Evolutionary conservation across 2,329 filamentous ascomycete genomes (phyloP).

Genomic region (Colletotrichum lentis): DNA sequence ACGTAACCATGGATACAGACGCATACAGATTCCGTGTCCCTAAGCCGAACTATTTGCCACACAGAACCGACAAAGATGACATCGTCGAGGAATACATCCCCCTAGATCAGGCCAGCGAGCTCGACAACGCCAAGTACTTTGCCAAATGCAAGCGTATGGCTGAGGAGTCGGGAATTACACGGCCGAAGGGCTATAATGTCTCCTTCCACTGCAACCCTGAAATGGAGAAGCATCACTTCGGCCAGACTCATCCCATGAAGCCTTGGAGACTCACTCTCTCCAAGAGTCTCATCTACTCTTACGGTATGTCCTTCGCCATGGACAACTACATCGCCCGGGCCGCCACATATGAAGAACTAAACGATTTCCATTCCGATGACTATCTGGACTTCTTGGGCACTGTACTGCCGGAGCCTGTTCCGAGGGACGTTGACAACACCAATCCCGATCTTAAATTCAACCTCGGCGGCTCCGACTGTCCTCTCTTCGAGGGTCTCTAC

Average conservation of each 20-base stretch:
- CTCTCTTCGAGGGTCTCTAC: constrained; percentile 94
- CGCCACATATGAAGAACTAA: constrained; percentile 87
- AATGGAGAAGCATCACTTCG: constrained; percentile 97
- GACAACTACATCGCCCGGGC: constrained; percentile 87
- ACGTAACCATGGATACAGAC: constrained; percentile 25
- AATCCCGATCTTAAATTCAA: constrained; percentile 79
- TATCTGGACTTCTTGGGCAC: constrained; percentile 89
- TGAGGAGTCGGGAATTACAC: constrained; percentile 73
- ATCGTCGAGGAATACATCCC: constrained; percentile 63
- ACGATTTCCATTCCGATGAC: constrained; percentile 84
- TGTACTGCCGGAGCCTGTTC: constrained; percentile 70
- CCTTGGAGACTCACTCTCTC: constrained; percentile 96
- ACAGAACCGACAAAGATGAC: constrained; percentile 60
- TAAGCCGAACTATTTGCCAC: constrained; percentile 68
- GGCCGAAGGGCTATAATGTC: constrained; percentile 86
- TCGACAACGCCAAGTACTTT: constrained; percentile 65
- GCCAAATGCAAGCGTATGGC: constrained; percentile 66
- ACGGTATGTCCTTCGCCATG: constrained; percentile 97
- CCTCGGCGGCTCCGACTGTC: constrained; percentile 89
- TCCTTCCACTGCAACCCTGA: constrained; percentile 95
- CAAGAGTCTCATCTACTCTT: constrained; percentile 92
- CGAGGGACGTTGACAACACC: constrained; percentile 71
- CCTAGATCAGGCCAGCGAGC: constrained; percentile 59
- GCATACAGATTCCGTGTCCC: constrained; percentile 62
- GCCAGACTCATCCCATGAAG: constrained; percentile 97